Evolutionary conservation across 441 rosid genomes (phyloP).

Genomic region (Erodium trifolium): DNA sequence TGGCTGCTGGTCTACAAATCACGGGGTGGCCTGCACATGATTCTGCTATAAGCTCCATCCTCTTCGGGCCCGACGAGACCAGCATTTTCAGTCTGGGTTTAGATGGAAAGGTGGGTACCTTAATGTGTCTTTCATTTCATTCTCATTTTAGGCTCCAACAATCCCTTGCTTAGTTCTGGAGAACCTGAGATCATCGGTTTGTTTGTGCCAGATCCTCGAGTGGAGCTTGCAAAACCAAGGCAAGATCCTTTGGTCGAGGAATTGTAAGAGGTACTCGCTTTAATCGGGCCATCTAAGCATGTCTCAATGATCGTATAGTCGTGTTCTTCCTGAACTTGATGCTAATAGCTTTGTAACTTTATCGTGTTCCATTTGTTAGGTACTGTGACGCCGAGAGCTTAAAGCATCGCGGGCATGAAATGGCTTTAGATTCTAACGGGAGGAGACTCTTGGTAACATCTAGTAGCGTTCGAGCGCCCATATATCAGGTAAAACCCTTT

Average conservation of each 20-base stretch:
- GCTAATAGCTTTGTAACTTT: not conserved
- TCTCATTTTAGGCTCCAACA: slow-evolving; percentile 1
- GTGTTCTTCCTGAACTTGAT: no score
- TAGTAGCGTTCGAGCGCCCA: slow-evolving; percentile 49
- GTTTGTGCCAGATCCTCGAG: slow-evolving; percentile 41
- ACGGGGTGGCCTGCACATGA: slow-evolving; percentile 82
- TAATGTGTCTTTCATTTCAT: not conserved
- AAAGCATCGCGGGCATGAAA: slow-evolving; percentile 37
- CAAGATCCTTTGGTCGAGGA: slow-evolving; percentile 58
- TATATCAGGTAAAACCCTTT: slow-evolving; percentile 40
- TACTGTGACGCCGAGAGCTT: slow-evolving; percentile 30
- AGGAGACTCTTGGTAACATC: slow-evolving; percentile 46
- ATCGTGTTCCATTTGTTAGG: slow-evolving; percentile 23
- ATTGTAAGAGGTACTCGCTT: slow-evolving; percentile 40
- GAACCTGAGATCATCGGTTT: slow-evolving; percentile 19
- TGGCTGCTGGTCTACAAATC: slow-evolving; percentile 65
- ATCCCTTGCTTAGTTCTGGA: slow-evolving; percentile 1
- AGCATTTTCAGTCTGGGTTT: slow-evolving; percentile 65
- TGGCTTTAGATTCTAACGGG: slow-evolving; percentile 59
- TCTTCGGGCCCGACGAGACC: slow-evolving; percentile 62
- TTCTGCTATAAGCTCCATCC: slow-evolving; percentile 56
- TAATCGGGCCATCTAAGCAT: not conserved
- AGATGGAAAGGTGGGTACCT: slow-evolving; percentile 49
- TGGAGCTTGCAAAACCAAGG: slow-evolving; percentile 85
- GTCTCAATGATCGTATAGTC: no score